Percentiles rank a stretch among this genome's conserved stretches.
Evolutionary conservation across 2,329 filamentous ascomycete species (phyloP).

Genomic region (Arthroderma sp.): DNA sequence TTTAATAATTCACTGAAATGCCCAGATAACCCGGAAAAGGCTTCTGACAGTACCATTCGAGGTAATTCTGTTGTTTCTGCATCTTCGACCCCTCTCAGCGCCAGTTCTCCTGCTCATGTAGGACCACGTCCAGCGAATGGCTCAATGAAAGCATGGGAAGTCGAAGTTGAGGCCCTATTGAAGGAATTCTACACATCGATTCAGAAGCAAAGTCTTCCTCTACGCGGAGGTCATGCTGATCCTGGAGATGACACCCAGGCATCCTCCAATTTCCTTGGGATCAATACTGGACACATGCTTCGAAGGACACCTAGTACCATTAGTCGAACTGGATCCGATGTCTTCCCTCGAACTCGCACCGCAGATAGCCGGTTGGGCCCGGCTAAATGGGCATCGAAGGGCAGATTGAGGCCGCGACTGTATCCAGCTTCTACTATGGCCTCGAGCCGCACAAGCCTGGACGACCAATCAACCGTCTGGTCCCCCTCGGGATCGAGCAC

Average conservation of each 20-base stretch:
- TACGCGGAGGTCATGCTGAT: conserved; percentile 56
- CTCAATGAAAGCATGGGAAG: conserved; percentile 67
- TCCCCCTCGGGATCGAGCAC: conserved; percentile 84
- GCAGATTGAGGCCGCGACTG: conserved; percentile 63
- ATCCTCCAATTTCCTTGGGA: conserved; percentile 55
- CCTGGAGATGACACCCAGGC: conserved; percentile 23
- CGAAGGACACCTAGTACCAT: conserved; percentile 81
- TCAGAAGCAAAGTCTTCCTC: conserved; percentile 68
- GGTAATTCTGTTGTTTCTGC: conserved; percentile 15
- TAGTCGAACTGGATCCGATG: conserved; percentile 83
- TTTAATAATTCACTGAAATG: conserved; percentile 7
- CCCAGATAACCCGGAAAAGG: conserved; percentile 1
- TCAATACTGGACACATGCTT: conserved; percentile 47
- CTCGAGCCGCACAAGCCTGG: conserved; percentile 85
- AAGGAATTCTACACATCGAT: conserved; percentile 89
- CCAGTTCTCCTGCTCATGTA: conserved; percentile 29
- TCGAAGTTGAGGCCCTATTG: conserved; percentile 76
- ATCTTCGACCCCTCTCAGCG: conserved; percentile 20
- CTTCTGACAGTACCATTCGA: conserved; percentile 15
- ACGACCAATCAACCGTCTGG: conserved; percentile 82
- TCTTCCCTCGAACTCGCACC: conserved; percentile 55
- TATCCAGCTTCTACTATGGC: conserved; percentile 69
- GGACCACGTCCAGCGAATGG: conserved; percentile 40
- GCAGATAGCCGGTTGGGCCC: conserved; percentile 50
- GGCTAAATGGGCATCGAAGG: conserved; percentile 72